Percentiles rank a stretch among this genome's conserved stretches.
Evolutionary conservation across 2,329 filamentous ascomycete genomes (phyloP).

Genomic region (Dothideomycetidae sp.): DNA sequence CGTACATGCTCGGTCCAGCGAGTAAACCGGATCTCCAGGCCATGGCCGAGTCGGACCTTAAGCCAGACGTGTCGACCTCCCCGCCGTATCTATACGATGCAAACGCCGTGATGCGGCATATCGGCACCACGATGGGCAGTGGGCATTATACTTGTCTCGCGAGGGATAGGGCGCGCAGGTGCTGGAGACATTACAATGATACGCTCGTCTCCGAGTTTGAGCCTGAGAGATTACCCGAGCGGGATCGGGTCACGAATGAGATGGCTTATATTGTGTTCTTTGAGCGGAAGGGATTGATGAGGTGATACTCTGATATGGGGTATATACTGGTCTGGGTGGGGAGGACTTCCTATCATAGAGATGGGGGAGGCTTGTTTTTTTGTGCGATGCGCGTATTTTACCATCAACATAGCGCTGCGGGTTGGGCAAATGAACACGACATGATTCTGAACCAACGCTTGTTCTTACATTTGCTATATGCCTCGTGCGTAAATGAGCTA

Average conservation of each 20-base stretch:
- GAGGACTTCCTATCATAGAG: too few relatives aligned
- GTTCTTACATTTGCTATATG: too few relatives aligned
- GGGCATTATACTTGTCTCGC: conserved; percentile 68
- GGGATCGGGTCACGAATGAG: conserved; percentile 44
- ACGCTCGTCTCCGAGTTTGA: conserved; percentile 41
- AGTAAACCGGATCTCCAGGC: conserved; percentile 20
- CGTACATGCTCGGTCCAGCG: conserved; percentile 42
- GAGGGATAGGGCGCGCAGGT: conserved; percentile 35
- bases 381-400: not conserved
- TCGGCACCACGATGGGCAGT: conserved; percentile 49
- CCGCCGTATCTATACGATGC: conserved; percentile 64
- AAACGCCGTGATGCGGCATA: conserved; percentile 71
- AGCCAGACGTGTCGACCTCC: conserved; percentile 29
- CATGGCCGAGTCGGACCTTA: conserved; percentile 21
- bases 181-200: conserved; percentile 50
- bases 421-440: not conserved
- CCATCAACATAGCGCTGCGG: not conserved
- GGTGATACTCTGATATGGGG: too few relatives aligned
- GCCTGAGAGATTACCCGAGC: conserved; percentile 34
- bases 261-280: conserved; percentile 55
- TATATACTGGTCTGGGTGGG: too few relatives aligned
- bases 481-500: too few relatives aligned
- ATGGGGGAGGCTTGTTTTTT: conserved; percentile 5
- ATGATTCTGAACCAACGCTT: too few relatives aligned
- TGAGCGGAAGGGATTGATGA: conserved; percentile 31